Evolutionary conservation across 1,284 basidiomycete genomes (phyloP).

Genomic region (Melampsora larici-populina): DNA sequence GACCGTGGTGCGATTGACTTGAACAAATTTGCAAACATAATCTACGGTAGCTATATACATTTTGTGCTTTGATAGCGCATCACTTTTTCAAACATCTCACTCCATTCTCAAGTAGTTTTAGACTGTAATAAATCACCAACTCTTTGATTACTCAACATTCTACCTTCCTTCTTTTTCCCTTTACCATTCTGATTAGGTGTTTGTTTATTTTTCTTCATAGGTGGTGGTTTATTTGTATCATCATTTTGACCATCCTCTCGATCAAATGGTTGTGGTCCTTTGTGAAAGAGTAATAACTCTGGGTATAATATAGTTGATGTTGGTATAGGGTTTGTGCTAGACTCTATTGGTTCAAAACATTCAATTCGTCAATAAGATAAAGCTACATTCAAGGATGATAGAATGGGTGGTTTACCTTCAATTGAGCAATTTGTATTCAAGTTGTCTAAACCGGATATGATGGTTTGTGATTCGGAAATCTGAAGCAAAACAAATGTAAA

Average conservation of each 20-base stretch:
- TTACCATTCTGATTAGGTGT: neutral
- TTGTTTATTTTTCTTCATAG: neutral
- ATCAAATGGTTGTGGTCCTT: neutral
- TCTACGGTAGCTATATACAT: too few relatives aligned
- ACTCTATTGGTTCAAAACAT: constrained; percentile 3
- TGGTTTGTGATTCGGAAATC: neutral
- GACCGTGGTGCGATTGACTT: too few relatives aligned
- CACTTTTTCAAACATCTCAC: too few relatives aligned
- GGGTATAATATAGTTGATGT: constrained; percentile 16
- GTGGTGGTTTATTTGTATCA: neutral
- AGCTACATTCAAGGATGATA: neutral
- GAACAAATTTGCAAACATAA: too few relatives aligned
- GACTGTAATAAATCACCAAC: neutral
- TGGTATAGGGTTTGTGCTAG: neutral
- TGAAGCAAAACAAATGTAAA: neutral
- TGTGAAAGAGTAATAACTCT: constrained; percentile 32
- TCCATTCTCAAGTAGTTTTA: neutral
- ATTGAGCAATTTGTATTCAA: neutral
- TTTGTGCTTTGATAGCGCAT: too few relatives aligned
- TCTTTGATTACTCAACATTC: constrained; percentile 27
- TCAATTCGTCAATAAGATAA: neutral
- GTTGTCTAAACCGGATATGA: neutral
- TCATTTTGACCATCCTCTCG: neutral
- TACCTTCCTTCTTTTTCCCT: constrained; percentile 32
- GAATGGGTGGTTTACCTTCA: neutral